Percentiles rank a stretch among this genome's conserved stretches.
Conservation (phyloP, 331 rosid genomes). For the Rhamnella rubrinervis region DNA sequence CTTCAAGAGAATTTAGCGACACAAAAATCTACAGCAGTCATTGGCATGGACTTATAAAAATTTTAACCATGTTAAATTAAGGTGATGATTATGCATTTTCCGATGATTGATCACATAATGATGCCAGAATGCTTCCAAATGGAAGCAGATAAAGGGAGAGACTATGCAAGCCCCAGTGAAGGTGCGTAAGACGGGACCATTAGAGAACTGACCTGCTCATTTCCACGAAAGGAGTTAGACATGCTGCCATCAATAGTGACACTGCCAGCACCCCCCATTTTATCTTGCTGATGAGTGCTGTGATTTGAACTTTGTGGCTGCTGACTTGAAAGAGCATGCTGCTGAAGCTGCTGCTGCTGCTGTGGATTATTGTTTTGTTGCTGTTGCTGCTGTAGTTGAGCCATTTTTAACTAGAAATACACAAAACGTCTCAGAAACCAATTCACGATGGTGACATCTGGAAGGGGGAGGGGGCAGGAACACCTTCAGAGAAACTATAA, state of each 20-base stretch:
- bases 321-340: slow-evolving; percentile 77
- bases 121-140: background rate
- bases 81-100: no score
- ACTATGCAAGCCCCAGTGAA: slow-evolving; percentile 5
- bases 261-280: slow-evolving; percentile 76
- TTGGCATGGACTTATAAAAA: background rate
- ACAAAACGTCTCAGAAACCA: slow-evolving; percentile 24
- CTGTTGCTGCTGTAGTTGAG: slow-evolving; percentile 77
- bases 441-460: slow-evolving; percentile 14
- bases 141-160: background rate
- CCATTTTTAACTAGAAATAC: slow-evolving; percentile 69
- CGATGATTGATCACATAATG: background rate
- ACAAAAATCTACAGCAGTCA: background rate
- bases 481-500: slow-evolving; percentile 4
- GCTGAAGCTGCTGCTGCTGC: slow-evolving; percentile 70
- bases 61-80: no score
- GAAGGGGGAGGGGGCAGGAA: slow-evolving; percentile 4
- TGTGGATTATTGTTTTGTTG: slow-evolving; percentile 60
- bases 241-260: slow-evolving; percentile 82
- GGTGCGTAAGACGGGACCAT: slow-evolving; percentile 12
- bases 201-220: slow-evolving; percentile 86
- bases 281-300: slow-evolving; percentile 88
- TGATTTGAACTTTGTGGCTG: slow-evolving; percentile 77
- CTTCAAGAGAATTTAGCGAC: background rate
- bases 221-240: slow-evolving; percentile 94